These are phyloP conservation scores for Solanum etuberosum DNA, from an alignment of 257 asterid species.

Conservation along the genomic window DNA sequence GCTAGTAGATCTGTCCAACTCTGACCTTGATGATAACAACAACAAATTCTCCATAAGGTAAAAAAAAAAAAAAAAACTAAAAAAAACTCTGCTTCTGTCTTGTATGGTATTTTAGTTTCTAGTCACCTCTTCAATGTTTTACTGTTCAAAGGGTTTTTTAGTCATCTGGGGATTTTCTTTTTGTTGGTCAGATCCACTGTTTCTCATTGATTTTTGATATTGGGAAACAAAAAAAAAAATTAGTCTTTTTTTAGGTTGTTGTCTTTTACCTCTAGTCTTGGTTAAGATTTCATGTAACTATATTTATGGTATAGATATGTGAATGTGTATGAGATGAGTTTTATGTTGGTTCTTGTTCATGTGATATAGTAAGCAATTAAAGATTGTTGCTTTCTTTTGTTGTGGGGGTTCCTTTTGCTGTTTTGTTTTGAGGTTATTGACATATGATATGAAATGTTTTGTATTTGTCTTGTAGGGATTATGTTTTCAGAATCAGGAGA, in stretches of 20 bases:
- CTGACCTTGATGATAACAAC: constrained; percentile 41
- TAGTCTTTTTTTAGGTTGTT: neutral
- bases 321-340: neutral
- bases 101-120: neutral
- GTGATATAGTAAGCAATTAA: neutral
- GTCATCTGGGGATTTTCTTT: constrained; percentile 3
- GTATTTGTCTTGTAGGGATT: constrained; percentile 52
- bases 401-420: neutral
- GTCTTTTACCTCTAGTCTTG: constrained; percentile 3
- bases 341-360: neutral
- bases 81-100: neutral
- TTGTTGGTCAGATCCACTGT: constrained; percentile 30
- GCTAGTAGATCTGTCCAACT: constrained; percentile 55
- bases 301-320: neutral
- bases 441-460: constrained; percentile 2
- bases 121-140: neutral
- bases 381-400: neutral
- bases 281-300: constrained; percentile 43
- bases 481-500: constrained; percentile 50
- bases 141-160: neutral
- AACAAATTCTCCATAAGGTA: constrained; percentile 82
- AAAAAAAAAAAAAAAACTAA: neutral
- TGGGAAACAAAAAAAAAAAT: neutral
- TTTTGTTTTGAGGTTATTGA: constrained; percentile 5
- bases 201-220: neutral